A percentile compares a stretch with the other conserved stretches of the same genome.
Conservation (phyloP, 2,329 filamentous ascomycete genomes). For the Fusarium agapanthi region DNA sequence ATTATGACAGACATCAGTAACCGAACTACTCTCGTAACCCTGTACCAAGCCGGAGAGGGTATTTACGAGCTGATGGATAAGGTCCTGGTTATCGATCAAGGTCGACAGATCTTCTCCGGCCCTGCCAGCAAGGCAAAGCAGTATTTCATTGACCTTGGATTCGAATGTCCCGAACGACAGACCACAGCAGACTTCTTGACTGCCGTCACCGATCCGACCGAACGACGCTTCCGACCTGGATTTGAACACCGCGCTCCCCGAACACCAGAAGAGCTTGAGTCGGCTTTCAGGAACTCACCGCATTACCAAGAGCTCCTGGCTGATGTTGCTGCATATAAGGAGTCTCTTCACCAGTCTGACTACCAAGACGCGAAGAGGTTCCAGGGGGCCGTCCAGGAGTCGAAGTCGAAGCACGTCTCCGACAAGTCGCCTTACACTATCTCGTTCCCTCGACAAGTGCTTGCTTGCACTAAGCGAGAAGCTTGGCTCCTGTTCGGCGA, state of each 20-base stretch:
- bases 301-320: conserved; percentile 66
- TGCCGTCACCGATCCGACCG: conserved; percentile 65
- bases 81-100: conserved; percentile 78
- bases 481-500: conserved; percentile 83
- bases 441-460: conserved; percentile 75
- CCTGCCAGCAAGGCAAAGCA: conserved; percentile 66
- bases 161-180: conserved; percentile 72
- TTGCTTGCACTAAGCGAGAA: conserved; percentile 74
- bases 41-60: conserved; percentile 55
- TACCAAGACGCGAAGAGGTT: conserved; percentile 71
- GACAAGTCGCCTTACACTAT: conserved; percentile 80
- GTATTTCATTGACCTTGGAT: conserved; percentile 75
- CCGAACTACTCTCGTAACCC: conserved; percentile 57
- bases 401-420: conserved; percentile 74
- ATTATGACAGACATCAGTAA: conserved; percentile 81
- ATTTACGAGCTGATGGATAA: conserved; percentile 73
- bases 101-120: conserved; percentile 74
- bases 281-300: conserved; percentile 69
- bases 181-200: conserved; percentile 60
- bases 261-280: conserved; percentile 72
- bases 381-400: conserved; percentile 71
- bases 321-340: conserved; percentile 63
- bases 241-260: conserved; percentile 72
- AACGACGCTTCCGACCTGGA: conserved; percentile 72
- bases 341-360: conserved; percentile 59